These are phyloP conservation scores for Ogataea ganodermae DNA, from an alignment of 805 yeast genomes.

Conservation along the genomic window DNA sequence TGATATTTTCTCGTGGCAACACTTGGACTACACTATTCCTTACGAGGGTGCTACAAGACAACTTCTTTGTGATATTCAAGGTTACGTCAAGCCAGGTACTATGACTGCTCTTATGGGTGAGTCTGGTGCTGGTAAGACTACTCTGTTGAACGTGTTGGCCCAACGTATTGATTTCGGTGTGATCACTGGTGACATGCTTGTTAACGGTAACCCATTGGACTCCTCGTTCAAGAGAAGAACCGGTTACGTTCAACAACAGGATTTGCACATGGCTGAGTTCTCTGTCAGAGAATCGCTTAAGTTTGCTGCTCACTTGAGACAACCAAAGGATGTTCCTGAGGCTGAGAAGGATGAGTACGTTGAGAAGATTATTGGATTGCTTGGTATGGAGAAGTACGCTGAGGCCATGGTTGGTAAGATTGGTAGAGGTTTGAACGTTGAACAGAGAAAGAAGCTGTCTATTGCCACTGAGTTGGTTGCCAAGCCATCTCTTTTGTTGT, in stretches of 20 bases:
- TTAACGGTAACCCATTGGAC: slow-evolving; percentile 52
- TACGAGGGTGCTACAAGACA: slow-evolving; percentile 44
- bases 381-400: slow-evolving; percentile 47
- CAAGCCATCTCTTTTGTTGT: slow-evolving; percentile 51
- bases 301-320: slow-evolving; percentile 54
- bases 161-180: slow-evolving; percentile 54
- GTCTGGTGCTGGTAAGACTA: slow-evolving; percentile 65
- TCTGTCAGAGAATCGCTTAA: slow-evolving; percentile 53
- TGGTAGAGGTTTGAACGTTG: slow-evolving; percentile 54
- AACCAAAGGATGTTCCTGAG: slow-evolving; percentile 41
- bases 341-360: slow-evolving; percentile 45
- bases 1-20: slow-evolving; percentile 64
- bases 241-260: slow-evolving; percentile 59
- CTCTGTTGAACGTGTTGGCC: slow-evolving; percentile 53
- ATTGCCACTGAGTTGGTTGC: slow-evolving; percentile 59
- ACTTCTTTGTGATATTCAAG: slow-evolving; percentile 45
- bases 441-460: slow-evolving; percentile 53
- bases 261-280: slow-evolving; percentile 50
- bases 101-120: slow-evolving; percentile 64
- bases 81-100: slow-evolving; percentile 52
- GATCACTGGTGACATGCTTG: slow-evolving; percentile 57
- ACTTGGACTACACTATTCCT: slow-evolving; percentile 58
- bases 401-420: slow-evolving; percentile 51
- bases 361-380: slow-evolving; percentile 41
- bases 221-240: slow-evolving; percentile 54